Base-by-base conservation (phyloP, 148 eudicot genomes). In the Chenopodium formosanum region DNA sequence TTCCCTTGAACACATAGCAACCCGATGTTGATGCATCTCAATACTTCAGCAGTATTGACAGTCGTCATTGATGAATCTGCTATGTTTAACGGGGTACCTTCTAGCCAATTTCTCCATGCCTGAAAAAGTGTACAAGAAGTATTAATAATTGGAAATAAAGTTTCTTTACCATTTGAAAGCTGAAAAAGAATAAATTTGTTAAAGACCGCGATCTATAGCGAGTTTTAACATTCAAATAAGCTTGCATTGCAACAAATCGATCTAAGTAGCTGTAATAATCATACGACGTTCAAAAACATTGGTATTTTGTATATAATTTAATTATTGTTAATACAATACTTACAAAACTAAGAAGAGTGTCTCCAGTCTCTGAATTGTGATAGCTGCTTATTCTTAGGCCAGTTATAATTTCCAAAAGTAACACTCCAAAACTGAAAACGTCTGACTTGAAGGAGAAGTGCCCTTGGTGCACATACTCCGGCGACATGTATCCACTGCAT, bases 401-500 rank as follows among this genome's bases (percentile, higher is more conserved):
- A 29, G 77, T 77, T 66, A 89, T 80, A 78, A 87, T 89, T 63
- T 89, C 91, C 23, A 89, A 77, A 75, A 87, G 65, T 47, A 89
- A 23, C 65, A 89, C 91, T 37, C 91, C 91, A 14, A 76, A 89
- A 75, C 91, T 85, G n/a, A 73, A 89, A 47, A 89, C 90, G 40
- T 87, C 91, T 0, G 91, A 84, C 71, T 89, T 89, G 37, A 78
- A 70, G 4, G 90, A 89, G 77, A 87, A 87, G 19, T 84, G 83
- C 27, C 91, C 89, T 25, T 82, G 88, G 16, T 77, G 76, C 22
- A 80, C 82, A 31, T 84, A 84, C 80, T 89, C 91, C 2, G 89
- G 91, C 22, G 90, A 82, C 91, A 89, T 89, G 44, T 89, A 89
- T 46, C 91, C 91, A 60, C 91, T 89, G 85, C 79, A 68, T 25